Conservation (phyloP, 2,329 filamentous ascomycete species). For the Fusarium sp. region DNA sequence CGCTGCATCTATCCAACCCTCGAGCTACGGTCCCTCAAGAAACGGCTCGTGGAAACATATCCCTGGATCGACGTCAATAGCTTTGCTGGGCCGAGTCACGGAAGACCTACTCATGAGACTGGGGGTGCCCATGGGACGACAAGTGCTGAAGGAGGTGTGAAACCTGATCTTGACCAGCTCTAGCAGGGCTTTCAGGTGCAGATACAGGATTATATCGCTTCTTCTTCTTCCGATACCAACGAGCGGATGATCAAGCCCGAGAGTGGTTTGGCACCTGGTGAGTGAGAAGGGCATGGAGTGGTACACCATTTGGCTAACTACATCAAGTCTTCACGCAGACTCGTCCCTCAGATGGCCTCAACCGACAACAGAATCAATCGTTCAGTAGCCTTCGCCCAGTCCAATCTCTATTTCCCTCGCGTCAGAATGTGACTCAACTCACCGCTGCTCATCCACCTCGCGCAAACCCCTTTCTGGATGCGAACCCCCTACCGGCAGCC, state of each 20-base stretch:
- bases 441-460: neutral
- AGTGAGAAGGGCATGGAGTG: neutral
- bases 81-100: neutral
- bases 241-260: neutral
- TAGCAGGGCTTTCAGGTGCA: neutral
- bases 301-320: neutral
- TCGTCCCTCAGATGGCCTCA: neutral
- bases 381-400: neutral
- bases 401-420: neutral
- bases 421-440: neutral
- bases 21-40: neutral
- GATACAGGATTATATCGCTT: neutral
- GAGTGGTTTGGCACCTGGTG: neutral
- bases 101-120: neutral
- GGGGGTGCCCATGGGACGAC: neutral
- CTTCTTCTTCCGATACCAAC: neutral
- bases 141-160: neutral
- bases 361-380: neutral
- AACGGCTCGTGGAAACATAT: slow-evolving; percentile 2
- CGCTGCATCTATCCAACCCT: slow-evolving; percentile 8
- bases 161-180: neutral
- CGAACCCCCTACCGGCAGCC: neutral
- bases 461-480: neutral
- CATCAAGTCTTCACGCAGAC: neutral
- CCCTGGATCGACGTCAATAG: slow-evolving; percentile 3